Evolutionary conservation across 805 yeast species (phyloP).

Genomic region (Danielozyma ontarioensis): DNA sequence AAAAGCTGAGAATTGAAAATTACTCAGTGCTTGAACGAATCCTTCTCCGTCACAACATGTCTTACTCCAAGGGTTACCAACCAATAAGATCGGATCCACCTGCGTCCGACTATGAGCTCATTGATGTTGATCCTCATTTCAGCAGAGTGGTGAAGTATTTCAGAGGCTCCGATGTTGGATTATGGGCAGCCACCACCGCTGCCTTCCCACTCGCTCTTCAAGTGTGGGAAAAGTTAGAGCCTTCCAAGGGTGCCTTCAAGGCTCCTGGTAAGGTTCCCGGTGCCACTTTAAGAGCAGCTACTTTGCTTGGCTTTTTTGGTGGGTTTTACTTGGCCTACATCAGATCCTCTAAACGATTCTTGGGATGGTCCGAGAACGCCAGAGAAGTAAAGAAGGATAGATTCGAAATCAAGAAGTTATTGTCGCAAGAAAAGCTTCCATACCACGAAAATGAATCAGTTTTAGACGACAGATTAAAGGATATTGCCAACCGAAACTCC

Average conservation of each 20-base stretch:
- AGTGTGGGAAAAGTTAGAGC: conserved; percentile 41
- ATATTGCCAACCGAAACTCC: conserved; percentile 72
- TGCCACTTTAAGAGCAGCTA: conserved; percentile 52
- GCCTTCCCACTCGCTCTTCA: conserved; percentile 38
- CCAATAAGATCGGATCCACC: conserved; percentile 38
- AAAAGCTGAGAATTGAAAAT: conserved; percentile 24
- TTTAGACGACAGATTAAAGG: conserved; percentile 65
- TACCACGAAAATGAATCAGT: conserved; percentile 53
- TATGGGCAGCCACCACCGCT: conserved; percentile 39
- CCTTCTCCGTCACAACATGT: conserved; percentile 20
- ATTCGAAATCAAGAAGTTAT: conserved; percentile 61
- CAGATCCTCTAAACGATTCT: conserved; percentile 63
- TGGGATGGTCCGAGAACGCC: conserved; percentile 71
- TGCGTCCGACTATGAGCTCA: conserved; percentile 39
- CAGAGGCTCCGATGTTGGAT: conserved; percentile 59
- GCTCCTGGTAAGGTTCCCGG: conserved; percentile 50
- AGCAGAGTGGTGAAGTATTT: conserved; percentile 65
- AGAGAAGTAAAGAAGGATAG: conserved; percentile 71
- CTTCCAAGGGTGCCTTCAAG: conserved; percentile 36
- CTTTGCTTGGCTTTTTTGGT: conserved; percentile 59
- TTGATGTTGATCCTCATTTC: conserved; percentile 79
- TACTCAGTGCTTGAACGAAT: conserved; percentile 2
- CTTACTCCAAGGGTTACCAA: conserved; percentile 32
- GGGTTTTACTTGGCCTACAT: conserved; percentile 73
- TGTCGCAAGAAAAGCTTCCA: conserved; percentile 62